Conservation (phyloP, 1,284 basidiomycete genomes). For the Marasmius oreades region DNA sequence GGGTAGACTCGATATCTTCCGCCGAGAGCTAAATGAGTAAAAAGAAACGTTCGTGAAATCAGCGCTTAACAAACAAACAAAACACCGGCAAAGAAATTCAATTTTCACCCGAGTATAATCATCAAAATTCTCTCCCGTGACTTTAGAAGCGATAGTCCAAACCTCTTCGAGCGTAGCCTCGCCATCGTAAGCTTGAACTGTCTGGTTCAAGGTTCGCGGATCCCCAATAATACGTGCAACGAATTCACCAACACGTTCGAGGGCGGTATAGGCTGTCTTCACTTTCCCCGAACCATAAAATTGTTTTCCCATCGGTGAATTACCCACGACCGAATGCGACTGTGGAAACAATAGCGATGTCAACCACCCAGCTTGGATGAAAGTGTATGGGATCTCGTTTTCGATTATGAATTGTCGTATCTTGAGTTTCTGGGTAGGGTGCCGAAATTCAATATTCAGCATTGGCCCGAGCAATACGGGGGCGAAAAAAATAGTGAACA, state of each 20-base stretch:
- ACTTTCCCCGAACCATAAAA: conserved; percentile 7
- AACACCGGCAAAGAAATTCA: too few relatives aligned
- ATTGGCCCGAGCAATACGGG: background rate
- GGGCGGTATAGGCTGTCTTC: conserved; percentile 8
- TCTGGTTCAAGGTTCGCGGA: conserved; percentile 13
- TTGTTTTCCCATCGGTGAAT: background rate
- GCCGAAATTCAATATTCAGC: too few relatives aligned
- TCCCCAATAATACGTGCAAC: conserved; percentile 13
- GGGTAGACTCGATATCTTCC: background rate
- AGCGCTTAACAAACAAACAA: too few relatives aligned
- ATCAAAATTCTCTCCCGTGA: background rate
- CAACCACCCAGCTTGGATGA: conserved; percentile 15
- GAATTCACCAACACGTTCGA: conserved; percentile 10
- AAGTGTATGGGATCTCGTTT: conserved; percentile 10
- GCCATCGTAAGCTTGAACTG: background rate
- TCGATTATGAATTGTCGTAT: conserved; percentile 9
- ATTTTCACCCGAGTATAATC: background rate
- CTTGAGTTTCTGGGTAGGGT: conserved; percentile 15
- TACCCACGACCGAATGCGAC: background rate
- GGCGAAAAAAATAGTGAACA: background rate
- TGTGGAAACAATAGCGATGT: background rate
- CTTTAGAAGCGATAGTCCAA: background rate
- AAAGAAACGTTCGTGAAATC: too few relatives aligned
- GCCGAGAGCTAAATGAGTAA: background rate
- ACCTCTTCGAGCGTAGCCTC: background rate